Conservation (phyloP, 2,329 filamentous ascomycete genomes). For the Niveomyces coronatus region DNA sequence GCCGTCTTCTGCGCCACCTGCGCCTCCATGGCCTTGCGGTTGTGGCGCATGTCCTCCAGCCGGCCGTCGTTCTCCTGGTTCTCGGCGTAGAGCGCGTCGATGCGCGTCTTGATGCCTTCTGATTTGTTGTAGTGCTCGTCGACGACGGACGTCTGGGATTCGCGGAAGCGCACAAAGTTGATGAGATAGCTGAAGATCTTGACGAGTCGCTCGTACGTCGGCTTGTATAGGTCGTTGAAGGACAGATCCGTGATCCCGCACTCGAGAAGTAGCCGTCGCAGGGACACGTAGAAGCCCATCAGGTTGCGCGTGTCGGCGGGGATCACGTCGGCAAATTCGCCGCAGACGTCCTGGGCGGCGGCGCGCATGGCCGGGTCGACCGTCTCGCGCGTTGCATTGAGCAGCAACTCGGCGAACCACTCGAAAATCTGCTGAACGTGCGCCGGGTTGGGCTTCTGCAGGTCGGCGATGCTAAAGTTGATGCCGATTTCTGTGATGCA, state of each 20-base stretch:
- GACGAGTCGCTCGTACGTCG: slow-evolving; percentile 78
- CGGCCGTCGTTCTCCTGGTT: slow-evolving; percentile 81
- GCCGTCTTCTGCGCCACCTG: slow-evolving; percentile 76
- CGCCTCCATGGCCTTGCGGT: slow-evolving; percentile 69
- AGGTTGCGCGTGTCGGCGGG: slow-evolving; percentile 83
- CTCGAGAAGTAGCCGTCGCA: slow-evolving; percentile 70
- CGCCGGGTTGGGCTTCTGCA: slow-evolving; percentile 86
- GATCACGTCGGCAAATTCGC: slow-evolving; percentile 74
- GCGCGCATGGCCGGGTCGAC: slow-evolving; percentile 93
- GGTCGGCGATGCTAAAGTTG: slow-evolving; percentile 72
- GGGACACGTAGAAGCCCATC: slow-evolving; percentile 86
- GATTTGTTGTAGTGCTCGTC: slow-evolving; percentile 90
- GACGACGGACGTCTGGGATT: slow-evolving; percentile 80
- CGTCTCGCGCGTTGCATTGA: slow-evolving; percentile 87
- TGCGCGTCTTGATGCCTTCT: slow-evolving; percentile 74
- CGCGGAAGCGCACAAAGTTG: slow-evolving; percentile 96
- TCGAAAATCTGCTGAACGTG: slow-evolving; percentile 97
- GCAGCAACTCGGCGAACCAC: slow-evolving; percentile 88
- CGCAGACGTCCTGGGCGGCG: slow-evolving; percentile 77
- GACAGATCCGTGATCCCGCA: slow-evolving; percentile 92
- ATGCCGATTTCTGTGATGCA: slow-evolving; percentile 97
- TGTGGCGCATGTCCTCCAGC: slow-evolving; percentile 70
- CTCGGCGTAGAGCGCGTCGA: slow-evolving; percentile 73
- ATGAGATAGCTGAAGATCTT: slow-evolving; percentile 98
- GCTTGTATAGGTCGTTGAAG: slow-evolving; percentile 83